Base-by-base conservation (phyloP, 106 monocot species). In the Gastrodia elata region DNA sequence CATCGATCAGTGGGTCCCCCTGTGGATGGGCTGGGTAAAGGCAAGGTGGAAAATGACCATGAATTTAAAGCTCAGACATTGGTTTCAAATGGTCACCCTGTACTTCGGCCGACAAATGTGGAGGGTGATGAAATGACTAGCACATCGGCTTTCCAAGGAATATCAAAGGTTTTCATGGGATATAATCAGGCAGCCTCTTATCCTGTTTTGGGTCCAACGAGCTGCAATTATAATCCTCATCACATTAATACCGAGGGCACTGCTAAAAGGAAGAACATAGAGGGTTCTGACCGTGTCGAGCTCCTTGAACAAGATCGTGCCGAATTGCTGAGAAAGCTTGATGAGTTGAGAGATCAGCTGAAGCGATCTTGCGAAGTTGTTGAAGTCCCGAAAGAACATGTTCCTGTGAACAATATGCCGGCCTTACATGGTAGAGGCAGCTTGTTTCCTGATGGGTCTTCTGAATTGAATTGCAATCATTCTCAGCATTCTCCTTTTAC, bases 281-380 rank as follows among this genome's bases (percentile, higher is more conserved):
- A 84, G 38, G 33, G 61, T 10, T 40, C 82, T 56, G 72, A 46
- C 39, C 75, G 83, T 67, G 77, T 80, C 74, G 84, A 78, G 65
- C 40, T 56, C 65, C 75, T 82, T 30, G 87, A 83, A 44, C 86
- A 90, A 77, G 93, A 98, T 67, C 77, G 80, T 39, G 86, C 78
- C 4, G 88, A 88, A 52, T 80, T 99, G 73, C 70, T 93, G 68
- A 86, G 82, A 37, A 88, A 91, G 77, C 87, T 99, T 20, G 98
- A 93, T 87, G 98, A 93, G 57, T 80, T 99, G 65, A 83, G 91
- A 32, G 90, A 91, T 52, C 91, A 99, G 70, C 79, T 99, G 5
- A 83, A 82, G 71, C 79, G 74, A 71, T 85, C 98, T 22, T 85
- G 87, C 39, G 86, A 93, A 64, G 71, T 87, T 75, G 37, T 38